Percentiles rank a stretch among this genome's conserved stretches.
These are phyloP conservation scores for Drechslerella stenobrocha DNA, from an alignment of 2,329 filamentous ascomycete species.

Conservation along the genomic window DNA sequence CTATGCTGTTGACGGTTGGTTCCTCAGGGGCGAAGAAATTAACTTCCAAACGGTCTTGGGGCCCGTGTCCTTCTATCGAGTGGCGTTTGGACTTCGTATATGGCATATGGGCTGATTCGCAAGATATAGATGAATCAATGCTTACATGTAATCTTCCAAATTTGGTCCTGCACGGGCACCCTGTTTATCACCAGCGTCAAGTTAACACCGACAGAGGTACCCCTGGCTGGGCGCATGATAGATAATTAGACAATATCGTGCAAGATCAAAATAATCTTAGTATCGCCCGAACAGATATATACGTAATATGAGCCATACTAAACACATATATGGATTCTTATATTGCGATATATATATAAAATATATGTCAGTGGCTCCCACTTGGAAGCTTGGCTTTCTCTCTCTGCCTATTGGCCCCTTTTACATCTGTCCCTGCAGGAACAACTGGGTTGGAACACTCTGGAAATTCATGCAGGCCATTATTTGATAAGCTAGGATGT, in stretches of 20 bases:
- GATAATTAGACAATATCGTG: conserved; percentile 13
- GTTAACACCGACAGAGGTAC: conserved; percentile 19
- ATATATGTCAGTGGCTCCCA: no score
- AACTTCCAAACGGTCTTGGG: conserved; percentile 44
- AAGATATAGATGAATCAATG: neutral
- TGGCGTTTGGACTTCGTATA: conserved; percentile 18
- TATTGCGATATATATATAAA: no score
- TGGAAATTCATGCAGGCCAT: conserved; percentile 1
- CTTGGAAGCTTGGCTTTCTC: neutral
- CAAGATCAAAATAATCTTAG: no score
- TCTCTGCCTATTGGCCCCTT: neutral
- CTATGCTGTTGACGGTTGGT: conserved; percentile 19
- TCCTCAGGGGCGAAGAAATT: conserved; percentile 35
- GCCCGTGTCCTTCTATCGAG: conserved; percentile 15
- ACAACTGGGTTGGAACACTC: neutral
- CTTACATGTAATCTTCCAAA: conserved; percentile 28
- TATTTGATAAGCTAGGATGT: neutral
- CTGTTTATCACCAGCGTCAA: conserved; percentile 12
- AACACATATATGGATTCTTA: no score
- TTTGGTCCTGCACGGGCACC: conserved; percentile 15
- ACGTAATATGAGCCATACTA: no score
- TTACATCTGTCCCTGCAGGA: conserved; percentile 7
- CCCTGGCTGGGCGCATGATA: conserved; percentile 34
- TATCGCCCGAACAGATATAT: no score
- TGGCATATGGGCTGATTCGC: conserved; percentile 9